Evolutionary conservation across 176 grass and related monocot genomes (phyloP).

Genomic region (Rhipidocladum racemiflorum): DNA sequence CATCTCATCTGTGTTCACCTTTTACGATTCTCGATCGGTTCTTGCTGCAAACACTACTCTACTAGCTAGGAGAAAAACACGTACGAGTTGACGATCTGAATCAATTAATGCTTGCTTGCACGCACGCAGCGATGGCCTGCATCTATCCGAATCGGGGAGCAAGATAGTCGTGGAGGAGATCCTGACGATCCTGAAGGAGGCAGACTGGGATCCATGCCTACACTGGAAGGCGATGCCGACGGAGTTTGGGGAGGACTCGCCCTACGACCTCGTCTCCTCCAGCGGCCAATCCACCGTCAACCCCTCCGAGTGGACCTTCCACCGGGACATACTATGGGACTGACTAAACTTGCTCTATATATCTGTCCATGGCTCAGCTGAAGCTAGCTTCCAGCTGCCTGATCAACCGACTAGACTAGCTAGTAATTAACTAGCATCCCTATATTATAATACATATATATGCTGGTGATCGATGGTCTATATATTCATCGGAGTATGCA

Average conservation of each 20-base stretch:
- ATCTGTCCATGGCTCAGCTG: too few relatives aligned
- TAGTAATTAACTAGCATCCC: neutral
- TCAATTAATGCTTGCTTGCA: too few relatives aligned
- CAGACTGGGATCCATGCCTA: slow-evolving; percentile 79
- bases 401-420: too few relatives aligned
- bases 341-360: too few relatives aligned
- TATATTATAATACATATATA: too few relatives aligned
- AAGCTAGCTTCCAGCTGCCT: too few relatives aligned
- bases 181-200: slow-evolving; percentile 60
- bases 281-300: slow-evolving; percentile 64
- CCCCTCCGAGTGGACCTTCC: slow-evolving; percentile 43
- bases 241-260: slow-evolving; percentile 76
- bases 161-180: slow-evolving; percentile 22
- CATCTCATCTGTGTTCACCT: neutral
- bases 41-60: too few relatives aligned
- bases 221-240: slow-evolving; percentile 70
- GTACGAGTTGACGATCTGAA: too few relatives aligned
- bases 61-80: too few relatives aligned
- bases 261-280: slow-evolving; percentile 60
- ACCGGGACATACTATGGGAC: slow-evolving; percentile 55
- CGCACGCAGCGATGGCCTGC: slow-evolving; percentile 29
- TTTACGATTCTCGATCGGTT: neutral
- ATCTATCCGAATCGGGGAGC: slow-evolving; percentile 57
- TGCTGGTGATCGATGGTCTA: too few relatives aligned
- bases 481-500: too few relatives aligned